Evolutionary conservation across 139 green algal genomes (phyloP).

Genomic region (Monoraphidium neglectum): DNA sequence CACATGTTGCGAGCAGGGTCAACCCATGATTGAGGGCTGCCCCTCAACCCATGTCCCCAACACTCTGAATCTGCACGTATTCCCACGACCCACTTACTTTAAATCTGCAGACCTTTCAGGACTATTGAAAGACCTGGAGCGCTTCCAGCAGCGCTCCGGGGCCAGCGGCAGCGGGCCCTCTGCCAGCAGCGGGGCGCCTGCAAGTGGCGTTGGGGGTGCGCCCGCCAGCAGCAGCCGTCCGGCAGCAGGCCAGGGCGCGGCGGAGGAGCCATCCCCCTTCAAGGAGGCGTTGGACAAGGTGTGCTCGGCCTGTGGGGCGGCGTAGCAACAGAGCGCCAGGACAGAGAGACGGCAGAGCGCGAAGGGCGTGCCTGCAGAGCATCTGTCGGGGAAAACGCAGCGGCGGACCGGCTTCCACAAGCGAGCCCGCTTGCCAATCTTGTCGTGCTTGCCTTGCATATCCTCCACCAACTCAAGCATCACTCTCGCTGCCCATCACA

Average conservation of each 20-base stretch:
- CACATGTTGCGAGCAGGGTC: not conserved
- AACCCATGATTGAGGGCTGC: not conserved
- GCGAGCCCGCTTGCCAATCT: too few species aligned
- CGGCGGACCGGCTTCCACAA: too few species aligned
- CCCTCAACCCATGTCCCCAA: not conserved
- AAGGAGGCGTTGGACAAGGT: slow-evolving; percentile 63
- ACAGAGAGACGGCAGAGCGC: too few species aligned
- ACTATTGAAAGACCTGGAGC: slow-evolving; percentile 46
- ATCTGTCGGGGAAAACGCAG: too few species aligned
- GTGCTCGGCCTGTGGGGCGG: not conserved
- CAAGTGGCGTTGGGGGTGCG: not conserved
- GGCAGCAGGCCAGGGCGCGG: not conserved
- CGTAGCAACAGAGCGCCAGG: too few species aligned
- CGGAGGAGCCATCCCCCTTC: not conserved
- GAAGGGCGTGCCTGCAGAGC: too few species aligned
- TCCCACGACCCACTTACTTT: not conserved
- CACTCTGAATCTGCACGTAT: not conserved
- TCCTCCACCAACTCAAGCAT: not conserved
- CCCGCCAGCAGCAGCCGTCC: not conserved
- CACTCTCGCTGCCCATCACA: not conserved
- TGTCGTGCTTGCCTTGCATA: not conserved
- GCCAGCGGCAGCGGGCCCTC: slow-evolving; percentile 2
- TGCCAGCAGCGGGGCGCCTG: not conserved
- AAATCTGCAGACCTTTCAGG: slow-evolving; percentile 25
- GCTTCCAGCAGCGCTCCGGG: slow-evolving; percentile 26